phyloP scores from a whole-genome alignment of 495 filamentous ascomycete species.

The Penicillium cinerascens region DNA sequence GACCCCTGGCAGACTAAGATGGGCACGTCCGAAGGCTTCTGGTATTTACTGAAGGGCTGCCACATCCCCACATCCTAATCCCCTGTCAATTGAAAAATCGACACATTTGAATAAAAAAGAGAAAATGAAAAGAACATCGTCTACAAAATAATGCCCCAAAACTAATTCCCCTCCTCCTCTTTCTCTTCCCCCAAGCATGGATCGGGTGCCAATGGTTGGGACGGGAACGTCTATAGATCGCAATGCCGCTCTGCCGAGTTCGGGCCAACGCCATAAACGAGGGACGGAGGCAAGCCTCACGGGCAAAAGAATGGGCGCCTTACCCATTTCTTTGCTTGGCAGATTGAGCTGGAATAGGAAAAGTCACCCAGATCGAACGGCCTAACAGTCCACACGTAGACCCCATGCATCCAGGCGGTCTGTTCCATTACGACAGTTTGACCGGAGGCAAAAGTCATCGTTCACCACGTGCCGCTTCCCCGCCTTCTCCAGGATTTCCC shows the following conservation, averaged over 20 bases:
- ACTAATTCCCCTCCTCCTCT: too few relatives aligned
- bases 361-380: background rate
- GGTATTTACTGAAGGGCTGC: background rate
- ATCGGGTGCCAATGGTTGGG: too few relatives aligned
- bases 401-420: too few relatives aligned
- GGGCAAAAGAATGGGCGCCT: background rate
- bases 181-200: too few relatives aligned
- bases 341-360: background rate
- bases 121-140: too few relatives aligned
- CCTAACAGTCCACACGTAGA: too few relatives aligned
- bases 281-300: background rate
- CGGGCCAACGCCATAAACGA: slow-evolving; percentile 1
- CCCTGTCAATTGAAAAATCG: background rate
- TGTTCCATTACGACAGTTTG: background rate
- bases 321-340: background rate
- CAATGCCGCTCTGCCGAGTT: slow-evolving; percentile 3
- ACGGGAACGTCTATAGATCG: background rate
- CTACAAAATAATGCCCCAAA: too few relatives aligned
- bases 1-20: background rate
- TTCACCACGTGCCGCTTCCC: slow-evolving; percentile 16
- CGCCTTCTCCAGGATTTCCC: slow-evolving; percentile 17
- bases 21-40: background rate
- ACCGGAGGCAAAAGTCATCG: background rate
- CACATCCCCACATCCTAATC: background rate
- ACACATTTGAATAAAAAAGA: background rate